phyloP scores from a whole-genome alignment of 768 basidiomycete species.

The Tylopilus balloui region DNA sequence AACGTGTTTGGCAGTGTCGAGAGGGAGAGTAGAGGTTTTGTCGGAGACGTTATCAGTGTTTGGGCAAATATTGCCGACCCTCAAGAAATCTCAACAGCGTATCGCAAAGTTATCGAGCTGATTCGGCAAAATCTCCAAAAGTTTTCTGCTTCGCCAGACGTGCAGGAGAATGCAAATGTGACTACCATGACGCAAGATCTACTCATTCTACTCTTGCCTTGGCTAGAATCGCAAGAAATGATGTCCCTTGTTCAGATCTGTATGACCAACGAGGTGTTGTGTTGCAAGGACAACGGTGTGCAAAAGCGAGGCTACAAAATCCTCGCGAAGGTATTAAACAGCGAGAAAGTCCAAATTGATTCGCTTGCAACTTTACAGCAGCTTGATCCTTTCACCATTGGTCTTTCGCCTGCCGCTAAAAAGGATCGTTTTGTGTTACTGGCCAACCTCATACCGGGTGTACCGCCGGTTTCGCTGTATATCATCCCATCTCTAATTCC shows the following conservation, averaged over 20 bases:
- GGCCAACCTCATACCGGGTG: constrained; percentile 56
- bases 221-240: constrained; percentile 59
- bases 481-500: constrained; percentile 86
- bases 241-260: constrained; percentile 64
- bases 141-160: constrained; percentile 31
- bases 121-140: constrained; percentile 60
- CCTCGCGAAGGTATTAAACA: constrained; percentile 68
- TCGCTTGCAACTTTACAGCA: constrained; percentile 57
- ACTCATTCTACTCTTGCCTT: constrained; percentile 76
- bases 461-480: constrained; percentile 72
- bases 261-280: constrained; percentile 62
- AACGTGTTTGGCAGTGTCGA: constrained; percentile 90
- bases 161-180: constrained; percentile 38
- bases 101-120: constrained; percentile 67
- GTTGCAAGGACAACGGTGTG: constrained; percentile 76
- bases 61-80: constrained; percentile 82
- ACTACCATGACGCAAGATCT: constrained; percentile 76
- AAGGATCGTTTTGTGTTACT: constrained; percentile 87
- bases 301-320: constrained; percentile 96
- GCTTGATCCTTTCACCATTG: constrained; percentile 60
- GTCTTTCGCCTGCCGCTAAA: constrained; percentile 80
- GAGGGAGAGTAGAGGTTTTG: constrained; percentile 66
- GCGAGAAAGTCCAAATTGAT: constrained; percentile 50
- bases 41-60: constrained; percentile 84
- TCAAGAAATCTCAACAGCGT: constrained; percentile 78